Base-by-base conservation (phyloP, 164 flowering plant species). In the Vitis amurensis region DNA sequence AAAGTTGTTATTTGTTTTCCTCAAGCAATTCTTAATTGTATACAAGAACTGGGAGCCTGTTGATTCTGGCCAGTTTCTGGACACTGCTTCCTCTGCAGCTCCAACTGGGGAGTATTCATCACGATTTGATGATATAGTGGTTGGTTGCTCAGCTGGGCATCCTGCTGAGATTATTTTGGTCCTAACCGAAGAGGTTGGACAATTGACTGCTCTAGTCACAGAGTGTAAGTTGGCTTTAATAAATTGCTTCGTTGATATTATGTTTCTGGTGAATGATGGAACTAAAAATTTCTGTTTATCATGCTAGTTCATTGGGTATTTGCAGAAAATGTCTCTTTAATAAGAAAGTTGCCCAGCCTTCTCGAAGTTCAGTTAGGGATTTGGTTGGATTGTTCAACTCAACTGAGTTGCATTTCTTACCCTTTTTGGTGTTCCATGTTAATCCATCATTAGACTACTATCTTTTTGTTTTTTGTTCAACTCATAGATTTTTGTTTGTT, bases 101-200 rank as follows among this genome's bases (percentile, higher is more conserved):
- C 64, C 74, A n/a, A 31, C 78, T 55, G 69, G 62, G 47, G 91
- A 84, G 27, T 59, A 71, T 78, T 61, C 77, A 17, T 74, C 83
- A 69, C 68, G 63, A 64, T 59, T 67, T 71, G 78, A 79, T 72
- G 85, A 85, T 74, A 67, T 74, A 47, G 69, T 87, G 64, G 65
- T 86, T 73, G 99, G 99, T 47, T 93, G 99, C 84, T 86, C 83
- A 70, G 77, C 77, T 79, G 98, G 98, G 50, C 98, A 95, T 76
- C 99, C 99, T 71, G 81, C 93, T 68, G 98, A 91, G 81, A 57
- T 91, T 59, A 81, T 93, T 71, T 66, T 81, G 64, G 55, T 59
- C 12, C 70, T 95, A 55, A 80, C 68, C 67, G 88, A 91, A 76
- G 97, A 93, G 77, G 49, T 93, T 67, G 52, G 74, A 16, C 80